Percentiles rank a stretch among this genome's conserved stretches.
Evolutionary conservation across 257 asterid species (phyloP).

Genomic region (Nicotiana undulata): DNA sequence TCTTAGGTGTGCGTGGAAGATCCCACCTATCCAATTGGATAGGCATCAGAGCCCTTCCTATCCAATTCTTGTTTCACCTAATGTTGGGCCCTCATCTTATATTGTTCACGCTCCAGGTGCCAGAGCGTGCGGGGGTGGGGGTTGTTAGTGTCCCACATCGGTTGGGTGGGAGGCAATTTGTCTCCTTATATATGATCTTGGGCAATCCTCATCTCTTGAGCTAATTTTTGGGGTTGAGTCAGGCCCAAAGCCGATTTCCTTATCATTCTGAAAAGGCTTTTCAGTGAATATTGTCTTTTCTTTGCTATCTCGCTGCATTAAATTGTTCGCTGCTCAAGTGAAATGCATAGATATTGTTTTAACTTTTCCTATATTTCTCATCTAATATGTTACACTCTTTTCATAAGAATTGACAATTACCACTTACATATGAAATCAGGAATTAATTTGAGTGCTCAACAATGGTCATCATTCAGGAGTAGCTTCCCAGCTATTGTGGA

Average conservation of each 20-base stretch:
- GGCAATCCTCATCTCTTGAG: too few relatives aligned
- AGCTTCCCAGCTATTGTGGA: conserved; percentile 46
- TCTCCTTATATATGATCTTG: too few relatives aligned
- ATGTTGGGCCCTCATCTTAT: too few relatives aligned
- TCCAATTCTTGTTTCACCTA: too few relatives aligned
- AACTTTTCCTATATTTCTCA: neutral
- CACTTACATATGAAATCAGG: conserved; percentile 18
- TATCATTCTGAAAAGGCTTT: neutral
- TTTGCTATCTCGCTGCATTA: neutral
- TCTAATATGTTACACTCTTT: neutral
- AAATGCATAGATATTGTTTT: neutral
- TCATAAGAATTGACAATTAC: neutral
- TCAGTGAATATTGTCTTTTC: neutral
- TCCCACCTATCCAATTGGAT: too few relatives aligned
- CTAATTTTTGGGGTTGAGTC: too few relatives aligned
- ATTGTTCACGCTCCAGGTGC: too few relatives aligned
- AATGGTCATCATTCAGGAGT: conserved; percentile 52
- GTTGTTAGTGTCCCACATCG: too few relatives aligned
- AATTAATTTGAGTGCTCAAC: conserved; percentile 37
- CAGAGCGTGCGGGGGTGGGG: too few relatives aligned
- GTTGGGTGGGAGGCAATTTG: too few relatives aligned
- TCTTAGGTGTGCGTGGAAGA: neutral
- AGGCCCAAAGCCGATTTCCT: too few relatives aligned
- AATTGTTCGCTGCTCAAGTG: neutral
- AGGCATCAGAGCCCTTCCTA: neutral